Conservation (phyloP, 179 eudicot genomes). For the Carnegiea gigantea region DNA sequence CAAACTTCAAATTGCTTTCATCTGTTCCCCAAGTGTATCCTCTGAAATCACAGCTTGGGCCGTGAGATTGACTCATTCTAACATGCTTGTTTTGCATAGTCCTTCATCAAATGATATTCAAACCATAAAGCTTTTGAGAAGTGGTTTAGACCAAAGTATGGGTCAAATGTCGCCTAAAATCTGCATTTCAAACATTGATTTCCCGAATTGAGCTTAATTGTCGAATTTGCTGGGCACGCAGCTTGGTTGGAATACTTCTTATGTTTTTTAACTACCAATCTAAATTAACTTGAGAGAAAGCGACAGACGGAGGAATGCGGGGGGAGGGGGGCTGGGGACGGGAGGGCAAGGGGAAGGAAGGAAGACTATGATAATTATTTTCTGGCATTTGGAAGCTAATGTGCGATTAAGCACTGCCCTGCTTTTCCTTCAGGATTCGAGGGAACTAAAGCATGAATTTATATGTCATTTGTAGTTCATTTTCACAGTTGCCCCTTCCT, state of each 20-base stretch:
- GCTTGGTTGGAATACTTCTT: no score
- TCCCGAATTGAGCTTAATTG: no score
- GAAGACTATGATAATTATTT: no score
- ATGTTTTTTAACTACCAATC: no score
- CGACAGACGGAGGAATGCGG: no score
- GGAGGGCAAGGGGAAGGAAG: no score
- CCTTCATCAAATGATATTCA: neutral
- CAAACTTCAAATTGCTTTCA: neutral
- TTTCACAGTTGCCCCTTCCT: neutral
- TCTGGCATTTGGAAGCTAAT: no score
- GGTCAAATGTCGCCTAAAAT: neutral
- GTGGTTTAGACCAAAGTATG: neutral
- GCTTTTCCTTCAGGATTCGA: neutral
- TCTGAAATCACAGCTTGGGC: neutral
- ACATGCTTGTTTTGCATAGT: neutral
- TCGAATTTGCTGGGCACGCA: no score
- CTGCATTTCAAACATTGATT: neutral
- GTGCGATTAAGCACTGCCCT: neutral
- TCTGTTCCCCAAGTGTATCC: neutral
- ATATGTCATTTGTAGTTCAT: neutral
- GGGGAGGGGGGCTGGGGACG: no score
- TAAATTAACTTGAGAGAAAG: no score
- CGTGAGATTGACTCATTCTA: neutral
- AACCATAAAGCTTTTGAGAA: neutral
- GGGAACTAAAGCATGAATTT: slow-evolving; percentile 7